phyloP scores from a whole-genome alignment of 2,329 filamentous ascomycete species.

The Ophiostoma tasmaniense region DNA sequence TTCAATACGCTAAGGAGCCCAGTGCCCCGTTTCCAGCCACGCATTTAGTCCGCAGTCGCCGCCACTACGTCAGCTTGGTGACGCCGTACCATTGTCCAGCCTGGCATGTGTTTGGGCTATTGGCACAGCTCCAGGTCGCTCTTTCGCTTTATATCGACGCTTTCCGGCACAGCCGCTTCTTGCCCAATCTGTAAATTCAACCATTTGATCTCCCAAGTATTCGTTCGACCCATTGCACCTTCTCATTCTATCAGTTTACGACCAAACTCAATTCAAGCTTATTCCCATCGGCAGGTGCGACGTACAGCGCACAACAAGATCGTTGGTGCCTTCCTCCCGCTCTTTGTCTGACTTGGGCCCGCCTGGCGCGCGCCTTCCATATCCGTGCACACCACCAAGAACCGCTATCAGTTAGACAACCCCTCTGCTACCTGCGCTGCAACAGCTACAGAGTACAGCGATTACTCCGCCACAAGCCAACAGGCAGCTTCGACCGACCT shows the following conservation, averaged over 20 bases:
- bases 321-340: not conserved
- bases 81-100: conserved; percentile 2
- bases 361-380: not conserved
- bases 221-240: not conserved
- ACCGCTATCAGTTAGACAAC: not conserved
- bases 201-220: not conserved
- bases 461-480: conserved; percentile 9
- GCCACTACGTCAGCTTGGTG: conserved; percentile 12
- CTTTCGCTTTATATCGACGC: not conserved
- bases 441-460: conserved; percentile 11
- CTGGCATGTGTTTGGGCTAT: not conserved
- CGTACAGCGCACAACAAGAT: not conserved
- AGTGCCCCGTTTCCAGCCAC: conserved; percentile 13
- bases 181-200: not conserved
- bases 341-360: not conserved
- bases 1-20: not conserved
- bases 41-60: conserved; percentile 4
- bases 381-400: not conserved
- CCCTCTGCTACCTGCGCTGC: conserved; percentile 8
- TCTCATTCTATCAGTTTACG: not conserved
- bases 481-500: not conserved
- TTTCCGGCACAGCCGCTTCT: not conserved
- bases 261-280: not conserved
- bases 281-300: not conserved
- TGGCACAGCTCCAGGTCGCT: not conserved